A percentile compares a stretch with the other conserved stretches of the same genome.
These are phyloP conservation scores for Lichina pygmaea DNA, from an alignment of 495 filamentous ascomycete species.

Conservation along the genomic window DNA sequence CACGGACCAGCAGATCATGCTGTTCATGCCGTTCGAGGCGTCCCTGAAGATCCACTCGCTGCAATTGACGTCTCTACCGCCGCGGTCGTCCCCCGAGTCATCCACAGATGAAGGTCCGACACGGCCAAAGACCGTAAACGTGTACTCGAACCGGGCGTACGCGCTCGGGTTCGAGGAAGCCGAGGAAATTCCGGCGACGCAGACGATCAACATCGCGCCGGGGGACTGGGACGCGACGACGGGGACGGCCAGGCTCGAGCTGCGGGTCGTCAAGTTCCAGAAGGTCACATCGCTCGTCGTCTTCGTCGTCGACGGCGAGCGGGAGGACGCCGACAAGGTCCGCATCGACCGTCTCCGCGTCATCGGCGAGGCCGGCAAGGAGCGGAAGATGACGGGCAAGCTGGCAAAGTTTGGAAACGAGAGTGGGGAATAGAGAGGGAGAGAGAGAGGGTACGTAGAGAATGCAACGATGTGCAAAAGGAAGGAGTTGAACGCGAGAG, in stretches of 20 bases:
- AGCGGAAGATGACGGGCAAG: slow-evolving; percentile 81
- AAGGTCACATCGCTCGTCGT: slow-evolving; percentile 63
- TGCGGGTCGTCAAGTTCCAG: slow-evolving; percentile 95
- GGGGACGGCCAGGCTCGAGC: slow-evolving; percentile 53
- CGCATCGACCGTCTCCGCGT: slow-evolving; percentile 64
- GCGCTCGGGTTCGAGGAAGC: slow-evolving; percentile 91
- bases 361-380: slow-evolving; percentile 60
- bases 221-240: slow-evolving; percentile 68
- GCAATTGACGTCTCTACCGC: slow-evolving; percentile 59
- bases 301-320: slow-evolving; percentile 70
- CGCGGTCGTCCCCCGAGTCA: slow-evolving; percentile 22
- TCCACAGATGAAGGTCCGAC: slow-evolving; percentile 38
- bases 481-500: no score
- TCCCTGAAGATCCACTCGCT: slow-evolving; percentile 78
- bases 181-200: slow-evolving; percentile 54
- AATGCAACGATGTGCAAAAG: no score
- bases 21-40: slow-evolving; percentile 74
- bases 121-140: slow-evolving; percentile 58
- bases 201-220: slow-evolving; percentile 40
- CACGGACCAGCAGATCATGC: slow-evolving; percentile 93
- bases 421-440: slow-evolving; percentile 21
- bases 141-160: slow-evolving; percentile 68
- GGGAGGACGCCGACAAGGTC: slow-evolving; percentile 54
- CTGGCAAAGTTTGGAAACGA: slow-evolving; percentile 85
- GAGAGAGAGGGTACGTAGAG: neutral